Base-by-base conservation (phyloP, 2,329 filamentous ascomycete genomes). In the Penicillium freii region DNA sequence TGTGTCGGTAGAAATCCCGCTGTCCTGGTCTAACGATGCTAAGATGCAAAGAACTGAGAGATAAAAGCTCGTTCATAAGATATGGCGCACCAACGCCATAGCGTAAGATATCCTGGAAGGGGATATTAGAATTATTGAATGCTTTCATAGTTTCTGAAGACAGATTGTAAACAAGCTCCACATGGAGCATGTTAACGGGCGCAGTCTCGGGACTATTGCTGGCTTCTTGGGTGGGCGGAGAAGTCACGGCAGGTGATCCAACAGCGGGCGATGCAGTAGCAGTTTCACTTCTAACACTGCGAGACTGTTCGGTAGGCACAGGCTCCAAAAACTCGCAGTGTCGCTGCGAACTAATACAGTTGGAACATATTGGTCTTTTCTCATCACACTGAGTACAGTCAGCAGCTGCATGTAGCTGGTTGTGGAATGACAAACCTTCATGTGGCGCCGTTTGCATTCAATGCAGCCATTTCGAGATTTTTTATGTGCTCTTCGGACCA, bases 61-160 rank as follows among this genome's bases (percentile, higher is more conserved):
- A 80, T 11, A 82, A 73, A 5, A 81, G 46, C 61, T 80, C 73
- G 55, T 82, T 78, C 59, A 82, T 75, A 4, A 81, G 72, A 53
- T 78, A 82, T 1, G 78, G 80, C 3, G 58, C 64, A n/a, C 40
- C 31, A 5, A 66, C 25, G 2, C 53, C 48, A 15, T 49, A 25
- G 23, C 29, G 50, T 10, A 61, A 31, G 1, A 64, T 23, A 3
- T 61, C 56, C 0, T 54, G 10, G 1, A 60, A 54, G 13, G 52
- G 39, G 4, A 54, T 17, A 8, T 5, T 3, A 58, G 50, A 19
- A 15, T 11, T 3, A 19, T 39, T 7, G 19, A 54, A 34, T 31
- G 7, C 5, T 1, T 46, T 29, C 5, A 51, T 31, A 2, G 53
- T 58, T 4, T 63, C 46, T 8, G 63, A 62, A 11, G 33, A 62